These are phyloP conservation scores for Cudoniella acicularis DNA, from an alignment of 495 filamentous ascomycete genomes.

Conservation along the genomic window DNA sequence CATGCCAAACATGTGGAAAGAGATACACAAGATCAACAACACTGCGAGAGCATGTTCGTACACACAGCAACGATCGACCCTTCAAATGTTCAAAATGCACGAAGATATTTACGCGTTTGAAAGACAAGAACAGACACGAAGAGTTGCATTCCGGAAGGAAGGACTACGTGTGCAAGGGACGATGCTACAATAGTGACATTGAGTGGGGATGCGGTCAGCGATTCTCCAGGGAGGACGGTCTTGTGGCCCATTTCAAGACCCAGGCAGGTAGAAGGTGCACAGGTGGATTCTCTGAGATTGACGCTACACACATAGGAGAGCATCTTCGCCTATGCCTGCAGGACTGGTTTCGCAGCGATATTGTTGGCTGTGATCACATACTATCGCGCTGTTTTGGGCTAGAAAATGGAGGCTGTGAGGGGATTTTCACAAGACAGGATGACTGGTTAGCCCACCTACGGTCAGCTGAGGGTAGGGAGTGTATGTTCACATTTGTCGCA, in stretches of 20 bases:
- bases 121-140: not conserved
- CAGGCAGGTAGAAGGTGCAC: not conserved
- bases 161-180: not conserved
- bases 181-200: not conserved
- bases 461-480: too few species aligned
- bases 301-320: too few species aligned
- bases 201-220: not conserved
- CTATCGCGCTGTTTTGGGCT: too few species aligned
- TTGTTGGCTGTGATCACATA: too few species aligned
- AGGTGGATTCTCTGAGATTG: too few species aligned
- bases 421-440: too few species aligned
- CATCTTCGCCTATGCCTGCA: too few species aligned
- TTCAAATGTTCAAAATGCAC: not conserved
- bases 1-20: not conserved
- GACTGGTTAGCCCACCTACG: too few species aligned
- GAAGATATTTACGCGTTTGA: not conserved
- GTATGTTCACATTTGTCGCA: too few species aligned
- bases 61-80: not conserved
- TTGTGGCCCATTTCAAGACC: not conserved
- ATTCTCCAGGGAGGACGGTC: slow-evolving; percentile 1
- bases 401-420: too few species aligned
- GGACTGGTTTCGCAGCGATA: too few species aligned
- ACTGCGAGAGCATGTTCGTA: not conserved
- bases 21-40: slow-evolving; percentile 2
- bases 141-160: not conserved